Percentiles rank a stretch among this genome's conserved stretches.
Evolutionary conservation across 106 monocot species (phyloP).

Genomic region (Hemerocallis citrina): DNA sequence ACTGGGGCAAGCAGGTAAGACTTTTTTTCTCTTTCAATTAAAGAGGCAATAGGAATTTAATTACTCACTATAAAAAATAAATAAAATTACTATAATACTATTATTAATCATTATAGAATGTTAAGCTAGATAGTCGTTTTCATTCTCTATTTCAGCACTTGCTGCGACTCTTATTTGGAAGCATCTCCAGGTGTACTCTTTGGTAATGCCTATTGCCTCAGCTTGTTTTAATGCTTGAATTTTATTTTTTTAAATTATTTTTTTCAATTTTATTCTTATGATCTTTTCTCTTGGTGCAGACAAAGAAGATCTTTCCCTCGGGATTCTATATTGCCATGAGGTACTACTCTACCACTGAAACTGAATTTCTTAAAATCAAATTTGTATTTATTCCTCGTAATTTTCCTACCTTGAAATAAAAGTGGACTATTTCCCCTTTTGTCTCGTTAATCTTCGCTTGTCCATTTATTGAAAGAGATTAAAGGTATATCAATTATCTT

Average conservation of each 20-base stretch:
- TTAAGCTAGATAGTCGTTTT: neutral
- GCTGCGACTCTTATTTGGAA: constrained; percentile 24
- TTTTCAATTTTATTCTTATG: neutral
- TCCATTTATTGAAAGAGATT: too few species aligned
- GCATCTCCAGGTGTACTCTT: constrained; percentile 19
- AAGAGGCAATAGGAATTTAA: neutral
- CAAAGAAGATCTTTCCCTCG: constrained; percentile 25
- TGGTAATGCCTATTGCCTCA: constrained; percentile 11
- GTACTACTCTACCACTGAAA: constrained; percentile 7
- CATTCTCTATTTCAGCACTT: constrained; percentile 10
- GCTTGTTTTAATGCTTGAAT: neutral
- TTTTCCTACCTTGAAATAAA: too few species aligned
- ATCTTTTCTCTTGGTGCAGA: constrained; percentile 14
- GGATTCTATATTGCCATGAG: constrained; percentile 24
- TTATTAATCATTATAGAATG: neutral
- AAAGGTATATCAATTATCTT: too few species aligned
- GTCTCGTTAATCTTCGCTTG: too few species aligned
- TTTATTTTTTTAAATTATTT: too few species aligned
- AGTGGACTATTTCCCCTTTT: too few species aligned
- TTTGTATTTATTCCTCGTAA: too few species aligned
- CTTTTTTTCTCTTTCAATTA: neutral
- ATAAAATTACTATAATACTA: too few species aligned
- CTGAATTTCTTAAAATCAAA: too few species aligned
- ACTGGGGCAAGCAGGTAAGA: constrained; percentile 52
- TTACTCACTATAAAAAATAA: neutral